Base-by-base conservation (phyloP, 1,284 basidiomycete species). In the Cutaneotrichosporon sp. region DNA sequence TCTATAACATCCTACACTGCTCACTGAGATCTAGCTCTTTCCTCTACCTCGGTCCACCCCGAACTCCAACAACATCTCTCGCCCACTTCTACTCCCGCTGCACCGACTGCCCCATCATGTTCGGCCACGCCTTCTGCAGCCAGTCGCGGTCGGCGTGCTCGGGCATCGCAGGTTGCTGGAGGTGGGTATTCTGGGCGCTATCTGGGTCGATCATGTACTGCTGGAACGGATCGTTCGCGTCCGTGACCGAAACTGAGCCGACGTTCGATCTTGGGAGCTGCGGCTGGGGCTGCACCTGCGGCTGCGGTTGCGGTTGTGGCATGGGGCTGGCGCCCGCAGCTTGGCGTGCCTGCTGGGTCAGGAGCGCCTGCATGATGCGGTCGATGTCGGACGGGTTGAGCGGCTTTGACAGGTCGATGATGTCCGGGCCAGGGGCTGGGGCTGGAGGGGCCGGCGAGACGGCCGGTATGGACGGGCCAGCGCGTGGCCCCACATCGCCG, bases 371-470 rank as follows among this genome's bases (percentile, higher is more conserved):
- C 55, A 78, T 66, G 52, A 78, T 78, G 33, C 72, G 71, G 45
- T 72, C 69, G 8, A 77, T 65, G 45, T 74, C 73, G 9, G 57
- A 59, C 14, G 75, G 65, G 67, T 78, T 71, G 38, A 78, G 69
- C 4, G 76, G 76, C 62, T 78, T 77, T 3, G 74, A 76, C 9
- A 78, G 63, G 51, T 78, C 76, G 56, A 78, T 75, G 20, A 78
- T 60, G 51, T 78, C 67, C 4, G 72, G 68, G 57, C 69, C n/a
- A n/a, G n/a, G n/a, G 33, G 33, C 42, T 29, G 45, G 16, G 8
- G 50, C 18, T 2, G 29, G 50, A 33, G 29, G 50, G 18, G 3
- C 24, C 4, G 27, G 50, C n/a, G 50, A 29, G n/a, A 46, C 45
- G 13, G 24, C 22, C 47, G 47, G 47, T 50, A 22, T 29, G 45